Percentiles rank a stretch among this genome's conserved stretches.
Conservation (phyloP, 1,284 basidiomycete genomes). For the Apiotrichum mycotoxinovorans region DNA sequence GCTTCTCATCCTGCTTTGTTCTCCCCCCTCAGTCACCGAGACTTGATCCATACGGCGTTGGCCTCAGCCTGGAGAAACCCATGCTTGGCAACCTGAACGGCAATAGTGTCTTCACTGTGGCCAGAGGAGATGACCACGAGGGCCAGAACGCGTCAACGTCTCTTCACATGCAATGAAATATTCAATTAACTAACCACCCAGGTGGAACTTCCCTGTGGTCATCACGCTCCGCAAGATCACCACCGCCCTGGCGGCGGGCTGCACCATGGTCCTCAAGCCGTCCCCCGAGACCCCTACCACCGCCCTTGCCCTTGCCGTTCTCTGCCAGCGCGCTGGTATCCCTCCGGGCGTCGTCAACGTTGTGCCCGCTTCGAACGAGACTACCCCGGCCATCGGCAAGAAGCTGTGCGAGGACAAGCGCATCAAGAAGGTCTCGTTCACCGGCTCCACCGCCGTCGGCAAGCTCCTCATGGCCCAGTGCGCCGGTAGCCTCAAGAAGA, state of each 20-base stretch:
- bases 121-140: too few relatives aligned
- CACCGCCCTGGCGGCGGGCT: slow-evolving; percentile 69
- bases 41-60: too few relatives aligned
- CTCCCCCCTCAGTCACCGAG: too few relatives aligned
- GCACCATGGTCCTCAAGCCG: slow-evolving; percentile 55
- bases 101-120: too few relatives aligned
- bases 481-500: slow-evolving; percentile 48
- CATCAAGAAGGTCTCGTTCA: slow-evolving; percentile 76
- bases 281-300: slow-evolving; percentile 84
- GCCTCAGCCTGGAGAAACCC: too few relatives aligned
- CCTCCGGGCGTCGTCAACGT: slow-evolving; percentile 87
- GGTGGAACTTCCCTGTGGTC: slow-evolving; percentile 78
- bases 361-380: slow-evolving; percentile 65
- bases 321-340: slow-evolving; percentile 57
- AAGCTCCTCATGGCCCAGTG: slow-evolving; percentile 22
- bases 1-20: too few relatives aligned
- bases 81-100: too few relatives aligned
- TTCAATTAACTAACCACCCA: neutral
- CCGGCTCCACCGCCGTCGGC: slow-evolving; percentile 64
- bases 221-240: slow-evolving; percentile 72
- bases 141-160: too few relatives aligned
- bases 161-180: too few relatives aligned
- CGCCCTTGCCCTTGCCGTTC: slow-evolving; percentile 59
- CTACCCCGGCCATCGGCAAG: slow-evolving; percentile 30
- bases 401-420: slow-evolving; percentile 31